These are phyloP conservation scores for Mycena haematopus DNA, from an alignment of 768 basidiomycete species.

Conservation along the genomic window DNA sequence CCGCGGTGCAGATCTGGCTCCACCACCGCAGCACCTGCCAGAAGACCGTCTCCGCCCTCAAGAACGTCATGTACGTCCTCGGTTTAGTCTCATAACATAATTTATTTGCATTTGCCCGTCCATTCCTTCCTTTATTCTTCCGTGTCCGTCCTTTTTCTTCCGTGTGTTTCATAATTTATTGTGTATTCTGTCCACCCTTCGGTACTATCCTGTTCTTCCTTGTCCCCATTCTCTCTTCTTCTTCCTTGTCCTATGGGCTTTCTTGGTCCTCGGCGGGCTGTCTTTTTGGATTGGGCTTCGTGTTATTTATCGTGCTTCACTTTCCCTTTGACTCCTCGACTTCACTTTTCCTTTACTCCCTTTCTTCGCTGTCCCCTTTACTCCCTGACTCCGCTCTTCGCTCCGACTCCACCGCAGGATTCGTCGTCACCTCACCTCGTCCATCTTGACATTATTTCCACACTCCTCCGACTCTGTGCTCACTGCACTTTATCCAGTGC, in stretches of 20 bases:
- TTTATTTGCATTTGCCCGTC: not conserved
- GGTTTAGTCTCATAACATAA: constrained; percentile 27
- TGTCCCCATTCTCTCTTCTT: no score
- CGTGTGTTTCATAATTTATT: not conserved
- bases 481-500: constrained; percentile 10
- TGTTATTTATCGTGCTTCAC: not conserved
- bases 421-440: not conserved
- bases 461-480: not conserved
- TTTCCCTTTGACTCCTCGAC: no score
- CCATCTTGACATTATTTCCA: not conserved
- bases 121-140: constrained; percentile 3
- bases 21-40: constrained; percentile 66
- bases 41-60: constrained; percentile 36
- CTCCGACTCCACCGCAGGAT: constrained; percentile 9
- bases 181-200: not conserved
- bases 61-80: constrained; percentile 28
- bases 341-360: not conserved
- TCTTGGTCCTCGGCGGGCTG: constrained; percentile 17
- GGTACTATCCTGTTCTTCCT: not conserved
- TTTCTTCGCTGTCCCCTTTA: not conserved
- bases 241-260: no score
- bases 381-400: constrained; percentile 2
- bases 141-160: not conserved
- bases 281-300: constrained; percentile 3
- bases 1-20: constrained; percentile 70